These are phyloP conservation scores for Penicillium lividum DNA, from an alignment of 495 filamentous ascomycete species.

Conservation along the genomic window DNA sequence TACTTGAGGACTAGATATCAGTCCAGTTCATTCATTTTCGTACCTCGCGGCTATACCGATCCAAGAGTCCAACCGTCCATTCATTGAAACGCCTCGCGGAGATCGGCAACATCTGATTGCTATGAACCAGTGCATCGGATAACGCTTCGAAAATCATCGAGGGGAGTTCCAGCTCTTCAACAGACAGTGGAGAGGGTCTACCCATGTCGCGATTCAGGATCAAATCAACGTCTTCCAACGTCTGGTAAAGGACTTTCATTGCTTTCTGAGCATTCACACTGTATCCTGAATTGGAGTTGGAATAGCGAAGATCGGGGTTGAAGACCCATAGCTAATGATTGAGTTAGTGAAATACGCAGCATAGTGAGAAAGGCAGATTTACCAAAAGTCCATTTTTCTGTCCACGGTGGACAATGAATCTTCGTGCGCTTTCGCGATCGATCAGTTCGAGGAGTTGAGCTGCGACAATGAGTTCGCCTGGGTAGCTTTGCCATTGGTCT, in stretches of 20 bases:
- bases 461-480: slow-evolving; percentile 52
- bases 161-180: slow-evolving; percentile 68
- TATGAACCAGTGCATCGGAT: slow-evolving; percentile 41
- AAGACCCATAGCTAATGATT: slow-evolving; percentile 63
- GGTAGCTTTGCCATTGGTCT: slow-evolving; percentile 36
- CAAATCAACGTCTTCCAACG: slow-evolving; percentile 50
- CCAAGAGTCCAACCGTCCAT: slow-evolving; percentile 68
- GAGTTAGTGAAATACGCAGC: slow-evolving; percentile 37
- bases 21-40: not conserved
- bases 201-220: slow-evolving; percentile 54
- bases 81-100: slow-evolving; percentile 58
- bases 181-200: slow-evolving; percentile 43
- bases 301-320: slow-evolving; percentile 66
- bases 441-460: slow-evolving; percentile 54
- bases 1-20: not conserved
- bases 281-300: slow-evolving; percentile 44
- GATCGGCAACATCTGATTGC: slow-evolving; percentile 55
- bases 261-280: slow-evolving; percentile 47
- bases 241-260: slow-evolving; percentile 67
- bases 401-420: slow-evolving; percentile 50
- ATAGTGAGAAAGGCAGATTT: slow-evolving; percentile 25
- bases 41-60: slow-evolving; percentile 31
- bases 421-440: slow-evolving; percentile 47
- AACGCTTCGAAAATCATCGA: slow-evolving; percentile 47
- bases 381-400: slow-evolving; percentile 44